Base-by-base conservation (phyloP, 495 filamentous ascomycete genomes). In the Cryomyces minteri region DNA sequence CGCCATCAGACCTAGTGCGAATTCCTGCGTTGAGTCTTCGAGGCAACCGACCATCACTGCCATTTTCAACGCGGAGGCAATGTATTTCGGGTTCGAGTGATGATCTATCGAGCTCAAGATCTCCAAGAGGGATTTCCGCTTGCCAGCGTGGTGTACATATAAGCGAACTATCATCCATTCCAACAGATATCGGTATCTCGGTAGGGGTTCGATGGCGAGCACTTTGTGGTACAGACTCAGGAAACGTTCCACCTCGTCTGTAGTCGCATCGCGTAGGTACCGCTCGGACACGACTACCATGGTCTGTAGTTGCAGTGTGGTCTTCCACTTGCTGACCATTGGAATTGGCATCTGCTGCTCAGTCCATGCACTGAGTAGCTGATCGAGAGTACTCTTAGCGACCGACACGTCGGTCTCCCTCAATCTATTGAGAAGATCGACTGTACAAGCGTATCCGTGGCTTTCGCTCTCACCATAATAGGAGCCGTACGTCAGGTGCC, bases 291-390 rank as follows among this genome's bases (percentile, higher is more conserved):
- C 53, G 4, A 69, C 31, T 3, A 70, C 32, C 48, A 68, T 55
- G 0, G 59, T 48, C 46, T 71, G 68, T n/a, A 71, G 47, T 46
- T 69, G 67, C 11, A 58, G 45, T 6, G 56, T 43, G 32, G 50
- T 58, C 45, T 70, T 71, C 66, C 62, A 70, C 40, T 63, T 60
- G 43, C 52, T 64, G 32, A 65, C 58, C 6, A 64, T 57, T 4
- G 63, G 61, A 39, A 60, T 55, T 31, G 60, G 57, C 0, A 43
- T 40, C 44, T 53, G 60, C 40, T 70, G 66, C 9, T 51, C 40
- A 11, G 36, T 46, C 67, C 67, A 71, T 7, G 58, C 60, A 9
- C 52, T 31, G 11, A 65, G 47, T 1, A 71, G 41, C 11, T 45
- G 47, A 18, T 63, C 44, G n/a, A 68, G 39, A 5, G 67, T 42